Conservation (phyloP, 106 monocot species). For the Acanthochlamys bracteata region DNA sequence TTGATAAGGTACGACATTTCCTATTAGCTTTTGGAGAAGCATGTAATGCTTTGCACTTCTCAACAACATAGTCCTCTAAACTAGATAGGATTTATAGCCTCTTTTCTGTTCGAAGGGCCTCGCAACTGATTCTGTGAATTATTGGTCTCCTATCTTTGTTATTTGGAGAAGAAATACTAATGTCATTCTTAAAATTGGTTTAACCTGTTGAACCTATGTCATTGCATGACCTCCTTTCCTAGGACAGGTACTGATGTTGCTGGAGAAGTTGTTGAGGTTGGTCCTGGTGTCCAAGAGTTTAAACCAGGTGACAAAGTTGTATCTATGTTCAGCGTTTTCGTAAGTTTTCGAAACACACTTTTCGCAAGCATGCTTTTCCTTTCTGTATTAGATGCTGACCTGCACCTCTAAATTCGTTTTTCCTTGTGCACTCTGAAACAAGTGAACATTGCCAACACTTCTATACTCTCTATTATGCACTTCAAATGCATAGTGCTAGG, state of each 20-base stretch:
- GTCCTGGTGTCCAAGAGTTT: constrained; percentile 28
- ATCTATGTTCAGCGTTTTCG: constrained; percentile 16
- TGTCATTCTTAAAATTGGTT: neutral
- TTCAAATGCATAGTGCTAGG: neutral
- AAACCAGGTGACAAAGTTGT: constrained; percentile 57
- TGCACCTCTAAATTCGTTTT: too few species aligned
- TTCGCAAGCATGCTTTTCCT: too few species aligned
- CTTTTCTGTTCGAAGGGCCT: neutral
- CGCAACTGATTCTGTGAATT: neutral
- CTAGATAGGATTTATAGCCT: too few species aligned
- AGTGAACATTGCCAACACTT: too few species aligned
- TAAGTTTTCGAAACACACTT: constrained; percentile 10
- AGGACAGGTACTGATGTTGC: constrained; percentile 38
- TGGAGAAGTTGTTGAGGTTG: constrained; percentile 47
- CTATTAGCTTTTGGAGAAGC: too few species aligned
- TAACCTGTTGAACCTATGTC: neutral
- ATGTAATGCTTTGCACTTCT: too few species aligned
- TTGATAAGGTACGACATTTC: too few species aligned
- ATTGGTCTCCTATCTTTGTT: neutral
- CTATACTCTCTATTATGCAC: too few species aligned
- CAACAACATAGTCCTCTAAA: too few species aligned
- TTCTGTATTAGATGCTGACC: too few species aligned
- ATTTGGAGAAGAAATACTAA: neutral
- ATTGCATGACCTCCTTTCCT: neutral
- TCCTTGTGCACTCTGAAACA: too few species aligned